These are phyloP conservation scores for Hibiscus tridactylites DNA, from an alignment of 345 rosid genomes.

Conservation along the genomic window DNA sequence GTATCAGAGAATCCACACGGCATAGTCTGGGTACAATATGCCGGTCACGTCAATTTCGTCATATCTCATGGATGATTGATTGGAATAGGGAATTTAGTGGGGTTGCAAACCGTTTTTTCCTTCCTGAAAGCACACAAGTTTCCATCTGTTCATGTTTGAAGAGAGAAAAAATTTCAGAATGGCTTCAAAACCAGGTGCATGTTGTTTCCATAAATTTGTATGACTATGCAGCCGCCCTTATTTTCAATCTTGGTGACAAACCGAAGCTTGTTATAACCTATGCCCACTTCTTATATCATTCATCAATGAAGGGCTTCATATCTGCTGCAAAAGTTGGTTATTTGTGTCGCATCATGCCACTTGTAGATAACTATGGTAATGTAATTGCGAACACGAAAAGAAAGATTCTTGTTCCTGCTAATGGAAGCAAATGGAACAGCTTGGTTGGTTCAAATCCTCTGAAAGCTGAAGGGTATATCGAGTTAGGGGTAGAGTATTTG, in stretches of 20 bases:
- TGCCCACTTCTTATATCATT: constrained; percentile 53
- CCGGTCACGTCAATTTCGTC: too few species aligned
- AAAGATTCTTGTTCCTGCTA: constrained; percentile 60
- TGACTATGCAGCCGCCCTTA: constrained; percentile 24
- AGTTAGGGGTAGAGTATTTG: constrained; percentile 47
- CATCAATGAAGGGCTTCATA: constrained; percentile 13
- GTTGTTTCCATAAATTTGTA: constrained; percentile 12
- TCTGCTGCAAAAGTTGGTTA: constrained; percentile 11
- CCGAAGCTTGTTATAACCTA: constrained; percentile 33
- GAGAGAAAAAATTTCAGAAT: constrained; percentile 12
- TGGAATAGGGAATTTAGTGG: too few species aligned
- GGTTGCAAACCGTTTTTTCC: too few species aligned
- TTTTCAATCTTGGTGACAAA: constrained; percentile 14
- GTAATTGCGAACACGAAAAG: constrained; percentile 9
- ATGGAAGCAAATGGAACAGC: constrained; percentile 52
- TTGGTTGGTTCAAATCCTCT: constrained; percentile 49
- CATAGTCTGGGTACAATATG: too few species aligned
- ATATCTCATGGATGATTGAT: too few species aligned
- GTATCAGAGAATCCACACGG: constrained; percentile 7
- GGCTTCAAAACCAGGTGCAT: constrained; percentile 28
- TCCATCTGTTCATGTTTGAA: background rate
- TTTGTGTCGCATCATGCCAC: constrained; percentile 36
- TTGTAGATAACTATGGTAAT: constrained; percentile 43
- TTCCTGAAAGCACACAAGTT: too few species aligned
- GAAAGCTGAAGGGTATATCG: constrained; percentile 38